A percentile compares a stretch with the other conserved stretches of the same genome.
These are phyloP conservation scores for Rhododendron ferrugineum DNA, from an alignment of 148 eudicot genomes.

Conservation along the genomic window DNA sequence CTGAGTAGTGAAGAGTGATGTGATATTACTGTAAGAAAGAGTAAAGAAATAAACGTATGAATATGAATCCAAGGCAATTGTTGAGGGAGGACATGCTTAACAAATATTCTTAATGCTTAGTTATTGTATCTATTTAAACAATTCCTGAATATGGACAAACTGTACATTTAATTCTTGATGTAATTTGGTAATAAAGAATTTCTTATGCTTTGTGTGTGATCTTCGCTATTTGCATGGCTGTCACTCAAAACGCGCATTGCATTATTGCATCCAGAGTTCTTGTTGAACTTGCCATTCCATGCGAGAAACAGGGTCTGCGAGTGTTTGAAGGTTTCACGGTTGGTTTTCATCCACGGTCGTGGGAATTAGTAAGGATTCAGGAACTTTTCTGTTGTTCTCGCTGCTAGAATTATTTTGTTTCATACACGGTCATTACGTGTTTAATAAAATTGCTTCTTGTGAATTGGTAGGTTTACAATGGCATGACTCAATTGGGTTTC, in stretches of 20 bases:
- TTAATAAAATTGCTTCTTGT: conserved; percentile 5
- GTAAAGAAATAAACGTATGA: background rate
- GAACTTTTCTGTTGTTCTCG: background rate
- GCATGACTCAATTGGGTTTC: conserved; percentile 84
- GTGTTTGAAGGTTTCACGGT: conserved; percentile 90
- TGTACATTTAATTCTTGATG: background rate
- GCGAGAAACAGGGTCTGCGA: conserved; percentile 71
- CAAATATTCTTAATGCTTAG: background rate
- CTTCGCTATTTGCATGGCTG: background rate
- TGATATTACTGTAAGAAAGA: background rate
- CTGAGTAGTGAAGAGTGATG: background rate
- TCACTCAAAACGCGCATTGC: conserved; percentile 12
- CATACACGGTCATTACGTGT: background rate
- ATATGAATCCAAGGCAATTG: background rate
- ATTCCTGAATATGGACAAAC: background rate
- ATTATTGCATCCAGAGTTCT: conserved; percentile 44
- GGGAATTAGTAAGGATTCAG: conserved; percentile 64
- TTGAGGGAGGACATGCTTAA: background rate
- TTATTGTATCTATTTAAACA: background rate
- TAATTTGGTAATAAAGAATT: background rate
- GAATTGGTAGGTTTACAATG: conserved; percentile 71
- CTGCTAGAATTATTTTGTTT: background rate
- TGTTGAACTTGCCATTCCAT: conserved; percentile 89
- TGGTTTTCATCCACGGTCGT: conserved; percentile 90
- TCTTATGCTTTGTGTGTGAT: background rate